Evolutionary conservation across 148 eudicot genomes (phyloP), one percentile per base, ranked within the genome.

Genomic region (Camellia japonica): DNA sequence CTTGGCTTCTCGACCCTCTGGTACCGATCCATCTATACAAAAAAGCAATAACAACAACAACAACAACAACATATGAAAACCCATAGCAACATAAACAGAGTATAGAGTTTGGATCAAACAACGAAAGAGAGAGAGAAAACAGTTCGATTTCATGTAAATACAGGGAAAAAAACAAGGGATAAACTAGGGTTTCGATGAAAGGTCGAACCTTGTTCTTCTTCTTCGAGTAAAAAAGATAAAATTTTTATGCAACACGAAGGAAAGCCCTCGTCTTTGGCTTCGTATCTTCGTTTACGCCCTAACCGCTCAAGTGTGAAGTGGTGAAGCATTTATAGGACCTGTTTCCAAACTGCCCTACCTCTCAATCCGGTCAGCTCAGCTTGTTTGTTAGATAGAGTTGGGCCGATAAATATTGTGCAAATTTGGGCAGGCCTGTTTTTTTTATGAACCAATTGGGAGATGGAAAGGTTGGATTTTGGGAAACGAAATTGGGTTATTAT

Each of bases 1-100:
- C 84, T 94, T 62, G 94, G 98, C 92, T 92, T 94, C 91, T 88
- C 97, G 18, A 94, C 97, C 89, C 86, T 94, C 69, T 89, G 91
- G 90, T 92, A 94, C 79, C 90, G 95, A 84, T 94, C 98, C 98
- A 94, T 94, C 80, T 81, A 52, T 65, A 23, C 11, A 15, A 20
- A 59, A 58, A 14, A 7, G 15, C 46, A 38, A 74, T 13, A 59
- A 52, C 16, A 67, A n/a, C 47, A 16, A 52, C n/a, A 59, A 52
- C 16, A 67, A n/a, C 47, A 16, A 52, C n/a, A 20, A 49, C 41
- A 7, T 4, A 18, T 42, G 14, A 19, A 41, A 52, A 60, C 62
- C 52, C 5, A 49, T 49, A 49, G 7, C 52, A 49, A 49, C 52
- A 49, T 1, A 49, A 49, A 49, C 52, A 49, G 7, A 49, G 52